Evolutionary conservation across 139 green algal species (phyloP).

Genomic region (Closterium sp.): DNA sequence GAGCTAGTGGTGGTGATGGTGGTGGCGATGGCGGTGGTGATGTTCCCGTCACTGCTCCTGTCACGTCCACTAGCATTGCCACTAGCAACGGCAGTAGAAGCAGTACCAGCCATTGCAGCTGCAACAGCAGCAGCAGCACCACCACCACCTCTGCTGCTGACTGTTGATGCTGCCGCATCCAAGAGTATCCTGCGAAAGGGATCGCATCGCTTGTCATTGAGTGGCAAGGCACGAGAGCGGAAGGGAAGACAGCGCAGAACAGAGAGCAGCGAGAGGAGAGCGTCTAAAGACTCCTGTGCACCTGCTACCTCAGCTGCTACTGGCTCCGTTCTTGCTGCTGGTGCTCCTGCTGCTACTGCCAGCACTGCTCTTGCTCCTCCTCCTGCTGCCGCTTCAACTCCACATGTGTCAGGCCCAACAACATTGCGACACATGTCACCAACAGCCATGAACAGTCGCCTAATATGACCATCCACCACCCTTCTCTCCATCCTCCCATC

Average conservation of each 20-base stretch:
- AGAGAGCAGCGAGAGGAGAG: background rate
- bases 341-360: too few species aligned
- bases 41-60: background rate
- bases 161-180: background rate
- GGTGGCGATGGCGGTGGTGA: too few species aligned
- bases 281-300: background rate
- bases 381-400: too few species aligned
- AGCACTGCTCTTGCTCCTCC: too few species aligned
- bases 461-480: background rate
- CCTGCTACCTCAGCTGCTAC: background rate
- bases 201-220: background rate
- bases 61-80: too few species aligned
- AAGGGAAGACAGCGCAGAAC: background rate
- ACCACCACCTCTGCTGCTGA: background rate
- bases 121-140: too few species aligned
- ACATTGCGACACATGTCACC: background rate
- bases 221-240: background rate
- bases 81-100: too few species aligned
- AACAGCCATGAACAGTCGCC: background rate
- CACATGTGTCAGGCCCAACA: background rate
- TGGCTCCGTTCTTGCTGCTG: too few species aligned
- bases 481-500: background rate
- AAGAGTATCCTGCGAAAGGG: background rate
- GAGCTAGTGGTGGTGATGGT: too few species aligned
- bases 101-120: too few species aligned